These are phyloP conservation scores for Mucor irregularis DNA, from an alignment of 371 early-diverging fungal genomes.

Conservation along the genomic window DNA sequence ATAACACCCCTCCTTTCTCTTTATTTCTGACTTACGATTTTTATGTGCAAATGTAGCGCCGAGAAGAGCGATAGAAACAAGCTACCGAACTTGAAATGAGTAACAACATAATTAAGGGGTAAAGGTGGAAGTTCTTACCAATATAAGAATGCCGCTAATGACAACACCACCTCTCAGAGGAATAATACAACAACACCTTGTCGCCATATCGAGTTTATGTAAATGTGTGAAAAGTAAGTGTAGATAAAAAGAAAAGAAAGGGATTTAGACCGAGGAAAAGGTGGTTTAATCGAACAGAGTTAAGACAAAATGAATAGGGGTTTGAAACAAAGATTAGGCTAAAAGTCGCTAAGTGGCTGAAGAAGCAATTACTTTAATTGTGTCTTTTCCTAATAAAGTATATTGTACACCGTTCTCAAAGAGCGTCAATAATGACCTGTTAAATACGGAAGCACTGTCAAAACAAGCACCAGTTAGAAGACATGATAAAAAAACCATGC, in stretches of 20 bases:
- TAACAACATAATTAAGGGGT: neutral
- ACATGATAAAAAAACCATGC: no score
- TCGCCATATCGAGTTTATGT: constrained; percentile 13
- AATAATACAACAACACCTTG: constrained; percentile 47
- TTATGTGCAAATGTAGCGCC: constrained; percentile 44
- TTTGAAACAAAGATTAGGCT: no score
- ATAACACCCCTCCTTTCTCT: neutral
- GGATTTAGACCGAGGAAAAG: neutral
- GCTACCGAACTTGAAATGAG: constrained; percentile 15
- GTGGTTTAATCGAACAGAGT: no score
- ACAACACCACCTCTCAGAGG: constrained; percentile 42
- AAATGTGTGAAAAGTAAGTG: neutral
- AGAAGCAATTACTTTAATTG: no score
- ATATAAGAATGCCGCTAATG: constrained; percentile 31
- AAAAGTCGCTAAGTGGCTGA: no score
- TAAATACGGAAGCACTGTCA: no score
- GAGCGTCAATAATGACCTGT: no score
- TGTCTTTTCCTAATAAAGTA: no score
- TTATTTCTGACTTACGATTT: constrained; percentile 38
- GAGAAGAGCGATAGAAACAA: constrained; percentile 35
- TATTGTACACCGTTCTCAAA: no score
- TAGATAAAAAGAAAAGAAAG: neutral
- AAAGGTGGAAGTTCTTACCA: constrained; percentile 19
- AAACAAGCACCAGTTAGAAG: no score
- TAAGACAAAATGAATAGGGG: neutral